Evolutionary conservation across 2,329 filamentous ascomycete species (phyloP).

Genomic region (Neofusicoccum sp.): DNA sequence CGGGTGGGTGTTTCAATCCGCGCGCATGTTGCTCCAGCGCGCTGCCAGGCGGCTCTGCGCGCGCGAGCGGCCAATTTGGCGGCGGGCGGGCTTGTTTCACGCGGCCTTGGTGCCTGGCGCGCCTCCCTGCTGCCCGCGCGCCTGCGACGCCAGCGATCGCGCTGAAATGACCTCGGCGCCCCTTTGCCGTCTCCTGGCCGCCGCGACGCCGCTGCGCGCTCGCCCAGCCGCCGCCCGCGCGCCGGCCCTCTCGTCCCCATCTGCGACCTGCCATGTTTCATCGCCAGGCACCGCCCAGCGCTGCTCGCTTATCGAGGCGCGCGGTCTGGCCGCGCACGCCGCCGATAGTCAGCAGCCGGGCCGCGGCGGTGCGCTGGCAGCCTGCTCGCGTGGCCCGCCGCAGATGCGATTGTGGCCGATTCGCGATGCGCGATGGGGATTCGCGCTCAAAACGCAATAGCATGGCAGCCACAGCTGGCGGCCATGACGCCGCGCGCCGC

Average conservation of each 20-base stretch:
- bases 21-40: neutral
- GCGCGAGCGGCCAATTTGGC: neutral
- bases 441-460: slow-evolving; percentile 18
- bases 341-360: too few species aligned
- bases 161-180: too few species aligned
- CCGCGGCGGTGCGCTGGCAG: slow-evolving; percentile 2
- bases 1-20: slow-evolving; percentile 7
- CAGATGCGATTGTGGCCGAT: slow-evolving; percentile 17
- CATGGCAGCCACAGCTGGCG: slow-evolving; percentile 18
- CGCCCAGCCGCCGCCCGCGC: neutral
- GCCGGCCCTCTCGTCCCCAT: slow-evolving; percentile 1
- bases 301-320: slow-evolving; percentile 17
- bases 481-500: slow-evolving; percentile 6
- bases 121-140: neutral
- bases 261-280: slow-evolving; percentile 20
- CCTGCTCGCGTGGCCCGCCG: neutral
- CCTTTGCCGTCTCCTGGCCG: neutral
- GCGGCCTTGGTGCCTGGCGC: neutral
- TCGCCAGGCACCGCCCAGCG: slow-evolving; percentile 20
- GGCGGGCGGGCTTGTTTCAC: neutral
- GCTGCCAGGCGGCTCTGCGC: slow-evolving; percentile 12
- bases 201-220: neutral
- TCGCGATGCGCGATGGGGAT: slow-evolving; percentile 10
- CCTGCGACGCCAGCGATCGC: neutral
- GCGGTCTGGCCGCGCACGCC: neutral